Evolutionary conservation across 768 basidiomycete genomes (phyloP).

Genomic region (Cantharellus anzutake): DNA sequence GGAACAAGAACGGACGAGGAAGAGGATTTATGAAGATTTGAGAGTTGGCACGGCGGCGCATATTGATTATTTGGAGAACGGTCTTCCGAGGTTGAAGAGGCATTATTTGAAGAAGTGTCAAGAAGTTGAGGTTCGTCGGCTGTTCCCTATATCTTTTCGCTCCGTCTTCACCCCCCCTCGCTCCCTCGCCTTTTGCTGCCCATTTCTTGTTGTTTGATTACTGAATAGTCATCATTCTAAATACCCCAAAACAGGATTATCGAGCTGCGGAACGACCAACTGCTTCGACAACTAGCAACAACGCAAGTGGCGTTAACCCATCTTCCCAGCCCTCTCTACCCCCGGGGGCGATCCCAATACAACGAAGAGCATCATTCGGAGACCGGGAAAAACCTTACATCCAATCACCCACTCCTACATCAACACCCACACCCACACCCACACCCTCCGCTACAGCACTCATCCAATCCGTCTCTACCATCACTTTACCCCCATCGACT

Average conservation of each 20-base stretch:
- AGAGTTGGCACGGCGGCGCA: slow-evolving; percentile 62
- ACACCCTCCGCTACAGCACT: too few relatives aligned
- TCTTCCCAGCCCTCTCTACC: background rate
- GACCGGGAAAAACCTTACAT: background rate
- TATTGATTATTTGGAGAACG: slow-evolving; percentile 59
- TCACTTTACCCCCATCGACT: background rate
- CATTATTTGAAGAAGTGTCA: slow-evolving; percentile 69
- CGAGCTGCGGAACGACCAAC: slow-evolving; percentile 26
- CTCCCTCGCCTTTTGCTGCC: too few relatives aligned
- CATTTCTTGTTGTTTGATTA: background rate
- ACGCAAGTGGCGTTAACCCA: background rate
- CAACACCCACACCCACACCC: too few relatives aligned
- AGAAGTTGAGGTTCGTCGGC: slow-evolving; percentile 53
- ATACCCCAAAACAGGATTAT: slow-evolving; percentile 33
- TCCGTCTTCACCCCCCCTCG: background rate
- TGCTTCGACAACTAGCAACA: slow-evolving; percentile 10
- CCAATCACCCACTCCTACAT: too few relatives aligned
- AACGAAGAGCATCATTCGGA: background rate
- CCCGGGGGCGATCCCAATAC: background rate
- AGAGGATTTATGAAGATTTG: slow-evolving; percentile 79
- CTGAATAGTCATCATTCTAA: background rate
- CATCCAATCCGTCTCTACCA: too few relatives aligned
- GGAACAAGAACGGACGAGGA: slow-evolving; percentile 78
- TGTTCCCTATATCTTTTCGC: background rate
- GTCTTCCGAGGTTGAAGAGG: slow-evolving; percentile 65